Evolutionary conservation across 768 basidiomycete genomes (phyloP).

Genomic region (Mycena chlorophos): DNA sequence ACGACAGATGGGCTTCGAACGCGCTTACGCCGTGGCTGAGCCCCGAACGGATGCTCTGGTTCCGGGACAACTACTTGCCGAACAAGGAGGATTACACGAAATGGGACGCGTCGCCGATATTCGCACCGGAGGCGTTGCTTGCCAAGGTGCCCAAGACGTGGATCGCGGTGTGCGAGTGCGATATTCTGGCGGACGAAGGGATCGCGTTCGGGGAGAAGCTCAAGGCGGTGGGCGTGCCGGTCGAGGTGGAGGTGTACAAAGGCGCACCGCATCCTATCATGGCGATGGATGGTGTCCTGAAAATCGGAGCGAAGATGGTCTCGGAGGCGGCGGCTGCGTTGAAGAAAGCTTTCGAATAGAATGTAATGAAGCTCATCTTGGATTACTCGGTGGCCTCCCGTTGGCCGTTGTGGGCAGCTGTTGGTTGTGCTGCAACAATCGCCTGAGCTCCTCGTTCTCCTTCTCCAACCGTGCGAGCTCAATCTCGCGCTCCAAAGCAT

Average conservation of each 20-base stretch:
- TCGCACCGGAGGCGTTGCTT: constrained; percentile 58
- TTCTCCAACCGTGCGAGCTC: constrained; percentile 84
- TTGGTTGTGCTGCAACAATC: no score
- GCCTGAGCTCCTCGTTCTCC: constrained; percentile 82
- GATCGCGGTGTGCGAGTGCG: constrained; percentile 64
- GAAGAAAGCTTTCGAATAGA: constrained; percentile 29
- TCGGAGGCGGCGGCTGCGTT: constrained; percentile 38
- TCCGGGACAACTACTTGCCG: constrained; percentile 67
- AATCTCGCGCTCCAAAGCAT: constrained; percentile 85
- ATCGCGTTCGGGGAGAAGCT: constrained; percentile 62
- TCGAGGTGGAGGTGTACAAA: constrained; percentile 57
- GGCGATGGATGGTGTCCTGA: constrained; percentile 65
- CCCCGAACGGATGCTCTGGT: constrained; percentile 73
- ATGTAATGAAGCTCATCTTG: neutral
- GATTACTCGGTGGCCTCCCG: neutral
- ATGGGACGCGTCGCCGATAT: constrained; percentile 73
- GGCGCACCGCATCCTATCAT: constrained; percentile 71
- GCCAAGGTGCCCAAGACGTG: constrained; percentile 55
- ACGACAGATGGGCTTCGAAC: constrained; percentile 57
- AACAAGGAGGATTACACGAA: constrained; percentile 57
- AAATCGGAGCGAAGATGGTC: constrained; percentile 38
- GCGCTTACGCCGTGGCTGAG: constrained; percentile 58
- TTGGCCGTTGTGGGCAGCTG: no score
- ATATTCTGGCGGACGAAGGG: constrained; percentile 69
- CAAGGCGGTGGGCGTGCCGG: constrained; percentile 49